Conservation (phyloP, 306 rosid genomes). For the Glycyrrhiza uralensis region DNA sequence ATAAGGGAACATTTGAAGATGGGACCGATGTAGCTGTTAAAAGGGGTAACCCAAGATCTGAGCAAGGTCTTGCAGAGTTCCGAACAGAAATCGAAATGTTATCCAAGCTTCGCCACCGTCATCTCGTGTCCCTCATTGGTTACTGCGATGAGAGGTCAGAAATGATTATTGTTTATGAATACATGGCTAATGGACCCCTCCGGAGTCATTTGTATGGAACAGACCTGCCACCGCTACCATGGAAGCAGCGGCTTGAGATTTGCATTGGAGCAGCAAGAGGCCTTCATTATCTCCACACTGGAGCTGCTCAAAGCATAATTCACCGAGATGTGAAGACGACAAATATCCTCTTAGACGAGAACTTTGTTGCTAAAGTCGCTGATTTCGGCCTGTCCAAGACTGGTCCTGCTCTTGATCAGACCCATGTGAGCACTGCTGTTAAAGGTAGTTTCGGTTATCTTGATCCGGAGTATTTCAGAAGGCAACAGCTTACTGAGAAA, state of each 20-base stretch:
- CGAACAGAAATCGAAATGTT: slow-evolving; percentile 95
- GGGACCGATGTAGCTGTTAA: slow-evolving; percentile 86
- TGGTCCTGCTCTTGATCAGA: slow-evolving; percentile 95
- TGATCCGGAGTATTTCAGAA: slow-evolving; percentile 92
- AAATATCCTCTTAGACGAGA: slow-evolving; percentile 91
- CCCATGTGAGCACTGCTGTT: slow-evolving; percentile 97
- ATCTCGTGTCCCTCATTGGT: slow-evolving; percentile 94
- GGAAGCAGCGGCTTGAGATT: slow-evolving; percentile 93
- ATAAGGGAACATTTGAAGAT: slow-evolving; percentile 84
- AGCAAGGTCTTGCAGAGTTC: slow-evolving; percentile 94
- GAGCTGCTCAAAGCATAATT: slow-evolving; percentile 87
- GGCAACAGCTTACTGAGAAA: slow-evolving; percentile 98
- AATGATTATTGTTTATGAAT: slow-evolving; percentile 94
- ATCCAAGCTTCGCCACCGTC: slow-evolving; percentile 96
- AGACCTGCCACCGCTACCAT: slow-evolving; percentile 68
- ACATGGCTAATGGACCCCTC: slow-evolving; percentile 97
- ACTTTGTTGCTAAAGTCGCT: slow-evolving; percentile 91
- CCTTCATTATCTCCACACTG: slow-evolving; percentile 95
- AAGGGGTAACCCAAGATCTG: slow-evolving; percentile 91
- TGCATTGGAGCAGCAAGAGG: slow-evolving; percentile 98
- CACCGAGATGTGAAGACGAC: slow-evolving; percentile 98
- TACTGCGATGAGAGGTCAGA: slow-evolving; percentile 94
- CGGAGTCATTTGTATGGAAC: slow-evolving; percentile 95
- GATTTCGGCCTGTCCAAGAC: slow-evolving; percentile 96
- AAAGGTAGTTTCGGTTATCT: slow-evolving; percentile 98